A percentile compares a stretch with the other conserved stretches of the same genome.
phyloP scores from a whole-genome alignment of 768 basidiomycete genomes.

The Leccinellum albellum region DNA sequence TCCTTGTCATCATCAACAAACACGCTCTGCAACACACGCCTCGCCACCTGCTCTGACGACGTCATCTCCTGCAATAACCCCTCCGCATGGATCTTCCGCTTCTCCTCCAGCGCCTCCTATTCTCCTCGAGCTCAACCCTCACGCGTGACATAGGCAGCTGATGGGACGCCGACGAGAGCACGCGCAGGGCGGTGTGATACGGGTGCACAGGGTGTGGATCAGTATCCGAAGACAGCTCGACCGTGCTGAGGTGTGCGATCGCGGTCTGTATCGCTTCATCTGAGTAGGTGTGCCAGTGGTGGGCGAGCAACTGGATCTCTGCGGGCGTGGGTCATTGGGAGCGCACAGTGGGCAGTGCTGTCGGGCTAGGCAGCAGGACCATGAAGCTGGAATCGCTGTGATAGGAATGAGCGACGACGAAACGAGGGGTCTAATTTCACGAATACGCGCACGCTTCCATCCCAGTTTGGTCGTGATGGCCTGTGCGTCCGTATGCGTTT shows the following conservation, averaged over 20 bases:
- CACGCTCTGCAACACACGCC: conserved; percentile 61
- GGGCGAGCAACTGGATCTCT: conserved; percentile 53
- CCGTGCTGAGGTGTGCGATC: conserved; percentile 46
- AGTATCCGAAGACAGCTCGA: conserved; percentile 44
- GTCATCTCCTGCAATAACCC: conserved; percentile 54
- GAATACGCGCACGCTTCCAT: conserved; percentile 56
- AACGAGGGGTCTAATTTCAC: conserved; percentile 39
- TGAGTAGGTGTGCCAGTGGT: conserved; percentile 74
- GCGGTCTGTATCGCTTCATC: conserved; percentile 69
- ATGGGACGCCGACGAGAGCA: conserved; percentile 64
- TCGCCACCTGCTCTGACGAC: conserved; percentile 61
- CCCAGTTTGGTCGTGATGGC: conserved; percentile 41
- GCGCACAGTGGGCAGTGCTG: conserved; percentile 1
- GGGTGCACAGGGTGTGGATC: conserved; percentile 48
- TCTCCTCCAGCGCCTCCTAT: conserved; percentile 52
- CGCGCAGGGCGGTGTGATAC: conserved; percentile 64
- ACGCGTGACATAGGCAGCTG: conserved; percentile 54
- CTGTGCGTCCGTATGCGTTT: too few species aligned
- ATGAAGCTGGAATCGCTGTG: conserved; percentile 24
- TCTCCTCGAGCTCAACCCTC: conserved; percentile 63
- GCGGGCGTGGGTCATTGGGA: conserved; percentile 15
- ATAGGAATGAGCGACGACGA: conserved; percentile 42
- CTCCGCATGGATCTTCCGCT: conserved; percentile 54
- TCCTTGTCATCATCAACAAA: conserved; percentile 43
- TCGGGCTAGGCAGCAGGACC: conserved; percentile 37